phyloP scores from a whole-genome alignment of 2,329 filamentous ascomycete species.

The Neonectria hederae region DNA sequence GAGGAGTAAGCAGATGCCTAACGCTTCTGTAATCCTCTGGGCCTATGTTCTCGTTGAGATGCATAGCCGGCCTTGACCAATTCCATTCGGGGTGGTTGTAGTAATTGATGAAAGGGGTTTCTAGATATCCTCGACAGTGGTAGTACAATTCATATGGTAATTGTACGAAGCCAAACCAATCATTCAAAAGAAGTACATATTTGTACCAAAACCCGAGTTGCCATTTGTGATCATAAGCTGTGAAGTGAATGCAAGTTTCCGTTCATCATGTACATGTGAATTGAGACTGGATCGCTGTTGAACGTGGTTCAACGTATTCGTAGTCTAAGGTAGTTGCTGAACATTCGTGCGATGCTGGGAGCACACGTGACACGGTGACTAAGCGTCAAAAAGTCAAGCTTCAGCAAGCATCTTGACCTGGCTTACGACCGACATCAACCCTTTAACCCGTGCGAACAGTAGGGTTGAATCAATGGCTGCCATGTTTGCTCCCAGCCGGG shows the following conservation, averaged over 20 bases:
- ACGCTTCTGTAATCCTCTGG: conserved; percentile 11
- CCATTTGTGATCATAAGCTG: not conserved
- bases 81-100: conserved; percentile 46
- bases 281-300: not conserved
- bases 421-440: conserved; percentile 28
- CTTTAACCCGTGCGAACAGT: conserved; percentile 11
- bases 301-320: not conserved
- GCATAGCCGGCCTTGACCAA: conserved; percentile 39
- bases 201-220: conserved; percentile 36
- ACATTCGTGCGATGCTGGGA: not conserved
- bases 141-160: conserved; percentile 45
- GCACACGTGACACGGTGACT: conserved; percentile 48
- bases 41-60: conserved; percentile 16
- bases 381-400: conserved; percentile 47
- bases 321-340: too few relatives aligned
- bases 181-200: conserved; percentile 43
- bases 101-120: conserved; percentile 49
- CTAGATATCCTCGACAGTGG: conserved; percentile 53
- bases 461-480: conserved; percentile 45
- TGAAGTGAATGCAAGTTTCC: not conserved
- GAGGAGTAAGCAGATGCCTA: conserved; percentile 58
- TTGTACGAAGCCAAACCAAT: conserved; percentile 44
- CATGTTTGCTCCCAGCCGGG: conserved; percentile 74
- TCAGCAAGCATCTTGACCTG: conserved; percentile 27
- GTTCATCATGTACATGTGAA: not conserved